Base-by-base conservation (phyloP, 106 monocot species). In the Dendrobium chrysotoxum region DNA sequence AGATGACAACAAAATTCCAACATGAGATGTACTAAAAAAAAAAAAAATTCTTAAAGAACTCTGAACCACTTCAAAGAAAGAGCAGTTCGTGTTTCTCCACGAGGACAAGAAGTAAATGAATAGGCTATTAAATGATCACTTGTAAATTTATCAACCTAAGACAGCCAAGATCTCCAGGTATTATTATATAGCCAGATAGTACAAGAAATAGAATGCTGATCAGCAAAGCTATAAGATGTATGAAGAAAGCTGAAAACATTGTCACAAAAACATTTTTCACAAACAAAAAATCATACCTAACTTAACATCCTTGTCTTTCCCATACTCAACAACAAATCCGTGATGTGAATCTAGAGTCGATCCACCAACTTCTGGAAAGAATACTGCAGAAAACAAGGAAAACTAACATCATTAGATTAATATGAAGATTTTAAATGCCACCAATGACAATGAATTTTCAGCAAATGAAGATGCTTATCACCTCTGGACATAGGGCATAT, bases 261-360 rank as follows among this genome's bases (percentile, higher is more conserved):
- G 31, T 70, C 35, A 35, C 35, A 70, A 35, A 35, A 35, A 35
- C n/a, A n/a, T n/a, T n/a, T n/a, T n/a, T n/a, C n/a, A 35, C 1
- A 31, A 31, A 35, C 1, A 35, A 35, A 35, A 28, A 50, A 28
- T 81, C 85, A 79, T 87, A 94, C 96, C 96, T 77, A 96, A 81
- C 28, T 96, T 94, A 82, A 90, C 66, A 87, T 98, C 97, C 86
- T 86, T 94, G 67, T 98, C 89, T 82, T 92, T 88, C 55, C 97
- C 97, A 86, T 98, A 98, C 80, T 98, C 94, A 76, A 98, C 97
- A 25, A 98, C 87, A 88, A 95, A 96, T 66, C 92, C 96, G 80
- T 96, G 96, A 84, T 96, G 96, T 35, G 90, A 87, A 66, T 96
- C 96, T 50, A 96, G 77, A 75, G 93, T 86, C 66, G 89, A 86